Base-by-base conservation (phyloP, 768 basidiomycete genomes). In the Rhizopogon vulgaris region DNA sequence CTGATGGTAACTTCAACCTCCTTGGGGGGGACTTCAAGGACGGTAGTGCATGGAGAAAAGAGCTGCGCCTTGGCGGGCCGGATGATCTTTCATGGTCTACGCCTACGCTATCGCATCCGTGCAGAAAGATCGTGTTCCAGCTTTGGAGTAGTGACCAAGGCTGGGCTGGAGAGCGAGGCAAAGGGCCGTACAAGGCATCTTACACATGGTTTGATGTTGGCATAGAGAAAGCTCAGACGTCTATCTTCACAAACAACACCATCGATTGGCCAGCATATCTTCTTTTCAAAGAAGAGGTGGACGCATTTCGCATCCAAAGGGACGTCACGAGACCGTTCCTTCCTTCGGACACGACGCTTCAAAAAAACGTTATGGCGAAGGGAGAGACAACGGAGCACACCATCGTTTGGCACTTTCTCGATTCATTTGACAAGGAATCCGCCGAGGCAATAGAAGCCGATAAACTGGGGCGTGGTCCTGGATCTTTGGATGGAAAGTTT, bases 351-450 rank as follows among this genome's bases (percentile, higher is more conserved):
- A 4, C 15, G 9, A 6, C 12, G 14, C 41, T 54, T 28, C 41
- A 51, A n/a, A 17, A 10, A 3, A 43, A 24, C 24, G 17, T 30
- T 8, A 24, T 12, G 11, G 17, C 12, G 15, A 40, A 11, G 24
- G 0, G 14, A 2, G 0, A 14, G 24, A 30, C 22, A 12, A 6
- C 28, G 7, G 22, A 41, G 15, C 52, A 49, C 9, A 49, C 48
- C 28, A 18, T 49, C 15, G 37, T 49, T 4, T 34, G 37, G 41
- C 49, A 54, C 49, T 39, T 43, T 38, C 41, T 40, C 24, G 37
- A 40, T 30, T 28, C 10, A 7, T 38, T 39, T 17, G 38, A 24
- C 12, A 47, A 49, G 18, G 17, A 14, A 32, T 22, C 30, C 22
- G 43, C 18, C 3, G 17, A 43, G 42, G 30, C 12, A 14, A 4